Evolutionary conservation across 2,329 filamentous ascomycete genomes (phyloP).

Genomic region (Paramyrothecium sp.): DNA sequence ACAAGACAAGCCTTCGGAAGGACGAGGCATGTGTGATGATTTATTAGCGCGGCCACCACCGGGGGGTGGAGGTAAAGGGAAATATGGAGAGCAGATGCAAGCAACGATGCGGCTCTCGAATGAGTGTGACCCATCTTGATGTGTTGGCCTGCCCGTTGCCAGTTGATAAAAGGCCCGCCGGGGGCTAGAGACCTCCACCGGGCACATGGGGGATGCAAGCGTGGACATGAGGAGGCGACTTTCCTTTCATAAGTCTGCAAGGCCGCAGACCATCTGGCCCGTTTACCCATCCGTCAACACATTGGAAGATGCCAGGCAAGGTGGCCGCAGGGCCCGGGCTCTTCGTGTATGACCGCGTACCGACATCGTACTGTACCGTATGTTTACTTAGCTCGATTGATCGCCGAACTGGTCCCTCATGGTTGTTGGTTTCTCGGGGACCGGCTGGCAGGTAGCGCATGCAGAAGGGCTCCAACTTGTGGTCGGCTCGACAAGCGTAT

Average conservation of each 20-base stretch:
- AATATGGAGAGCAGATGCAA: slow-evolving; percentile 45
- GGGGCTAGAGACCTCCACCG: slow-evolving; percentile 64
- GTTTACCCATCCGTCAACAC: neutral
- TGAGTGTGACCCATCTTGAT: slow-evolving; percentile 75
- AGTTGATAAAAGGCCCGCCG: slow-evolving; percentile 64
- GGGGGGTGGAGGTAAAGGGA: slow-evolving; percentile 37
- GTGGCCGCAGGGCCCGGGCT: neutral
- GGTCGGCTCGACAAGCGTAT: neutral
- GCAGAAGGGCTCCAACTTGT: neutral
- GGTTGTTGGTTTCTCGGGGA: neutral
- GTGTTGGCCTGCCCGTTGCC: slow-evolving; percentile 85
- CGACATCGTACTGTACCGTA: neutral
- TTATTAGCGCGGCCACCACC: slow-evolving; percentile 55
- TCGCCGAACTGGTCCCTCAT: neutral
- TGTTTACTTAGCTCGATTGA: neutral
- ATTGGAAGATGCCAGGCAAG: neutral
- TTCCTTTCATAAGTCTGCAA: neutral
- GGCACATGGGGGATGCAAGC: slow-evolving; percentile 34
- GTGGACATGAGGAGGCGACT: neutral
- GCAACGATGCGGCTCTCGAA: slow-evolving; percentile 64
- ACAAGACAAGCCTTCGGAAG: slow-evolving; percentile 47
- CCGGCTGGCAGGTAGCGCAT: neutral
- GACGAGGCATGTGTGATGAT: slow-evolving; percentile 55
- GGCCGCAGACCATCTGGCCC: neutral
- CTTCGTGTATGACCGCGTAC: neutral